Conservation (phyloP, 2,329 filamentous ascomycete species). For the Madurella mycetomatis region DNA sequence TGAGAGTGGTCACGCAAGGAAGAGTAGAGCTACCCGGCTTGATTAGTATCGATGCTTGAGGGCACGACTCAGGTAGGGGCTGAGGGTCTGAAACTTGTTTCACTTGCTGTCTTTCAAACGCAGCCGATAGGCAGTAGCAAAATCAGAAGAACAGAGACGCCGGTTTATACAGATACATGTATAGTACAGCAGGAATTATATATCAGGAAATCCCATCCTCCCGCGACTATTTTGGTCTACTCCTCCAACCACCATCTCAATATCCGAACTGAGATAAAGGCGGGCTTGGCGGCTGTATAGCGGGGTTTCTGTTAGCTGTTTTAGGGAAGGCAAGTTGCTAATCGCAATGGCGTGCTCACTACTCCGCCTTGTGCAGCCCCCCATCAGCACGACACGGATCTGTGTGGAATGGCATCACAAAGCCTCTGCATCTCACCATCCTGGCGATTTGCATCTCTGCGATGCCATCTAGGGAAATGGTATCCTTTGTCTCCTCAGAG, state of each 20-base stretch:
- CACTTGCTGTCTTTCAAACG: no score
- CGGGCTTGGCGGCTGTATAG: conserved; percentile 6
- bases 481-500: no score
- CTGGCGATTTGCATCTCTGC: conserved; percentile 9
- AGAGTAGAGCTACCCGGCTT: no score
- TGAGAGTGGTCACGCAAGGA: not conserved
- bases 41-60: not conserved
- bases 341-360: conserved; percentile 18
- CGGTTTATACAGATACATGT: no score
- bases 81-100: no score
- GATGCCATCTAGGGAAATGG: not conserved
- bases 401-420: conserved; percentile 16
- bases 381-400: not conserved
- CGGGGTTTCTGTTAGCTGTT: conserved; percentile 2
- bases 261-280: conserved; percentile 3
- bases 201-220: no score
- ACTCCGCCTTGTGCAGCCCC: conserved; percentile 1
- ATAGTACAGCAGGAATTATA: no score
- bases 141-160: no score
- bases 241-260: no score
- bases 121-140: no score
- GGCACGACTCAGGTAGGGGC: no score
- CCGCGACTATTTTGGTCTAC: no score
- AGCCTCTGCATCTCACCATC: conserved; percentile 22
- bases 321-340: not conserved